These are phyloP conservation scores for Kurtzmaniella quercitrusa DNA, from an alignment of 1,139 yeast genomes.

Conservation along the genomic window DNA sequence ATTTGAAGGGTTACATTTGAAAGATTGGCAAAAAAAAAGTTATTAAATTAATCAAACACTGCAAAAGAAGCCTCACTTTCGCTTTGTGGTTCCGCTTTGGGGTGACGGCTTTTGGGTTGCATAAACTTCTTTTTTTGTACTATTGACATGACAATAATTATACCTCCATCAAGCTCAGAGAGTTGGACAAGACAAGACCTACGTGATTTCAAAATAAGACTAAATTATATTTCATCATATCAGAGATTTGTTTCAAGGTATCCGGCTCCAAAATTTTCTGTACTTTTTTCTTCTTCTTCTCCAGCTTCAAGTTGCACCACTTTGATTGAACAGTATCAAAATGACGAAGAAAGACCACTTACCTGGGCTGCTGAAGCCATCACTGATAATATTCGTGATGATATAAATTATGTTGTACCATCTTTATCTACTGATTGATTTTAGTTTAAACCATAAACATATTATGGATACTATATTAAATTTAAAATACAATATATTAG, in stretches of 20 bases:
- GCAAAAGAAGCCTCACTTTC: neutral
- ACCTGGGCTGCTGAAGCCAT: neutral
- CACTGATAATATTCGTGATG: neutral
- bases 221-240: conserved; percentile 3
- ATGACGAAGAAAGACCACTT: neutral
- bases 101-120: neutral
- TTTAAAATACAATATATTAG: conserved; percentile 1
- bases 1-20: too few relatives aligned
- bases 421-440: neutral
- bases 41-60: too few relatives aligned
- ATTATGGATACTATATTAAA: too few relatives aligned
- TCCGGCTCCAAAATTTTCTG: neutral
- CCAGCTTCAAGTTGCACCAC: neutral
- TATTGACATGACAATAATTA: neutral
- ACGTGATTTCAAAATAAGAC: conserved; percentile 1
- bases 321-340: neutral
- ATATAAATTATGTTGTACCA: neutral
- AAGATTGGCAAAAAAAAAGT: too few relatives aligned
- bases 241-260: neutral
- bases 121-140: neutral
- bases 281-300: neutral
- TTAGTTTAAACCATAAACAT: too few relatives aligned
- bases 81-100: neutral
- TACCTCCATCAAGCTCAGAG: neutral
- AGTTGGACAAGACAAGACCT: neutral